Evolutionary conservation across 495 filamentous ascomycete genomes (phyloP), one percentile per base, ranked within the genome.

Genomic region (Lichenothelia convexa): DNA sequence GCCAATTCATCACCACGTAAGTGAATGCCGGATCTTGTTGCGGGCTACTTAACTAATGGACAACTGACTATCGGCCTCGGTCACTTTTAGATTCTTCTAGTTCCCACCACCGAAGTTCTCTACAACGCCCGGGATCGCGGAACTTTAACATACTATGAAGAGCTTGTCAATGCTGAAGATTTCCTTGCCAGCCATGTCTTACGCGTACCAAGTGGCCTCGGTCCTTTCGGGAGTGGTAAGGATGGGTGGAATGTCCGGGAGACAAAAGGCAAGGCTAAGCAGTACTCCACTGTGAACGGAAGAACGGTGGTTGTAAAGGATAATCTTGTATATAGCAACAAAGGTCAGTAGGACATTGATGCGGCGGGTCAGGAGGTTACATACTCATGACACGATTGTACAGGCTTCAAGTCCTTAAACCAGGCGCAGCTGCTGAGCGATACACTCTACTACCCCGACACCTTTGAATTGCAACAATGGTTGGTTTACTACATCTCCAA

Each of bases 121-220:
- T 72, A 84, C 51, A 78, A 76, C 50, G 78, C 79, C 49, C 80
- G 81, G 65, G 91, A 99, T 55, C 70, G 78, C 50, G 91, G 95
- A 56, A 77, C 78, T 38, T 76, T 79, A 47, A 59, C 73, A 40
- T 62, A 68, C 38, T 80, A 86, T 57, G 62, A 73, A 45, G 87
- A 94, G 45, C 69, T 93, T 40, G 75, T 84, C 48, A 67, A 67
- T 38, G 81, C 75, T 27, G 91, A 99, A 44, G 91, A 99, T 44
- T 95, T 99, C 55, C 67, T 95, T 31, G 85, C 75, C 24, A 94
- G 87, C 65, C 91, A 99, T 80, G 83, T 94, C 33, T 62, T 99
- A 47, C 81, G 89, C 44, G 73, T 93, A 42, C 75, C 80, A 18
- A 60, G 65, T 13, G 65, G 67, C 37, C 60, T 63, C 40, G 57